A percentile compares a stretch with the other conserved stretches of the same genome.
These are phyloP conservation scores for Stenogyne calaminthoides DNA, from an alignment of 305 asterid genomes.

Conservation along the genomic window DNA sequence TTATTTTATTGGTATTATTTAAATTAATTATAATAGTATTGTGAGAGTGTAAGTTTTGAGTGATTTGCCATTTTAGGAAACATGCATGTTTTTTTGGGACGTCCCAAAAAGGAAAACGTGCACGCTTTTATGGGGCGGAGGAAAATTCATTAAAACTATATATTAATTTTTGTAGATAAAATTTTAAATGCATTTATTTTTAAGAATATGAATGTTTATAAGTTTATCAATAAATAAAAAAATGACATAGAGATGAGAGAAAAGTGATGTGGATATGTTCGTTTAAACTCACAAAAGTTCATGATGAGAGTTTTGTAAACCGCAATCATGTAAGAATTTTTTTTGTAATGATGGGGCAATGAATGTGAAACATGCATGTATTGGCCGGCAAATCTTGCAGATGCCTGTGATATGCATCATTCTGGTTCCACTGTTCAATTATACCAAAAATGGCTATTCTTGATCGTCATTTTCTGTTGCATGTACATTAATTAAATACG, in stretches of 20 bases:
- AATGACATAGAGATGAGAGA: neutral
- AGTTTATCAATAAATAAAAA: neutral
- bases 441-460: slow-evolving; percentile 13
- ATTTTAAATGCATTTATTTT: too few species aligned
- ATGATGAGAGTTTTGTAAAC: slow-evolving; percentile 13
- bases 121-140: too few species aligned
- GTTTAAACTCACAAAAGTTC: neutral
- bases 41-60: too few species aligned
- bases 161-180: too few species aligned
- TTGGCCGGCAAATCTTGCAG: slow-evolving; percentile 43
- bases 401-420: slow-evolving; percentile 22
- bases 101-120: too few species aligned
- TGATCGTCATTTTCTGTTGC: neutral
- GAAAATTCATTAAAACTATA: too few species aligned
- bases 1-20: too few species aligned
- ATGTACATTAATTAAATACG: neutral
- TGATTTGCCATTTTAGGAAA: too few species aligned
- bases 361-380: slow-evolving; percentile 29
- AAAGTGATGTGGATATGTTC: neutral
- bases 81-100: too few species aligned
- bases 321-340: slow-evolving; percentile 23
- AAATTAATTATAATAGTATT: too few species aligned
- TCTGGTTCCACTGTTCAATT: neutral
- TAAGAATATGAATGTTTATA: neutral
- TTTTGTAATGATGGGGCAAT: slow-evolving; percentile 45